Percentiles rank a stretch among this genome's conserved stretches.
Conservation (phyloP, 2,329 filamentous ascomycete species). For the Mollisiaceae sp. region DNA sequence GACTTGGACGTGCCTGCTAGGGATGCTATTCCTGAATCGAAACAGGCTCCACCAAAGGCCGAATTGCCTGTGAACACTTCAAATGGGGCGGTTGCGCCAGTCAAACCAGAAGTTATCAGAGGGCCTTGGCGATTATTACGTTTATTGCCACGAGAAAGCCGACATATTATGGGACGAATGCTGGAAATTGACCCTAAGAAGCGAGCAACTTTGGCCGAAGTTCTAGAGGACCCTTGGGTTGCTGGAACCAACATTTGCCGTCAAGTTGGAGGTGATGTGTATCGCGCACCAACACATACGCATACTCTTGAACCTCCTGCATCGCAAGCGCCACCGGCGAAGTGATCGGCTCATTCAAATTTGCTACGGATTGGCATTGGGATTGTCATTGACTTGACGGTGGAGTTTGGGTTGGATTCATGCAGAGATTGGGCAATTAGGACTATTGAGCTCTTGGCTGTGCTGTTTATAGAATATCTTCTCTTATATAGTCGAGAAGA, state of each 20-base stretch:
- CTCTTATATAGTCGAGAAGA: constrained; percentile 20
- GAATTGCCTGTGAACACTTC: constrained; percentile 22
- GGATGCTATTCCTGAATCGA: constrained; percentile 29
- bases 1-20: constrained; percentile 32
- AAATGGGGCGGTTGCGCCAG: constrained; percentile 47
- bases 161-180: constrained; percentile 91
- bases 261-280: constrained; percentile 78
- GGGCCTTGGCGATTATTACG: constrained; percentile 91
- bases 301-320: constrained; percentile 82
- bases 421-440: constrained; percentile 8
- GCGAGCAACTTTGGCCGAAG: constrained; percentile 83
- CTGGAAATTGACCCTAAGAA: constrained; percentile 84
- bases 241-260: constrained; percentile 81
- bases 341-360: constrained; percentile 21
- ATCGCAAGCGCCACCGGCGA: constrained; percentile 43
- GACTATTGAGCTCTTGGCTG: constrained; percentile 15
- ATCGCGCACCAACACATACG: constrained; percentile 76
- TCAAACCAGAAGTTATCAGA: constrained; percentile 75
- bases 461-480: constrained; percentile 28
- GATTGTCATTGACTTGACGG: constrained; percentile 23
- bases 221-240: constrained; percentile 91
- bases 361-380: not conserved
- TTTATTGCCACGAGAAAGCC: constrained; percentile 84
- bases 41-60: constrained; percentile 25
- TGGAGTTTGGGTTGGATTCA: constrained; percentile 25